Base-by-base conservation (phyloP, 495 filamentous ascomycete species). In the Podospora pseudocomata region DNA sequence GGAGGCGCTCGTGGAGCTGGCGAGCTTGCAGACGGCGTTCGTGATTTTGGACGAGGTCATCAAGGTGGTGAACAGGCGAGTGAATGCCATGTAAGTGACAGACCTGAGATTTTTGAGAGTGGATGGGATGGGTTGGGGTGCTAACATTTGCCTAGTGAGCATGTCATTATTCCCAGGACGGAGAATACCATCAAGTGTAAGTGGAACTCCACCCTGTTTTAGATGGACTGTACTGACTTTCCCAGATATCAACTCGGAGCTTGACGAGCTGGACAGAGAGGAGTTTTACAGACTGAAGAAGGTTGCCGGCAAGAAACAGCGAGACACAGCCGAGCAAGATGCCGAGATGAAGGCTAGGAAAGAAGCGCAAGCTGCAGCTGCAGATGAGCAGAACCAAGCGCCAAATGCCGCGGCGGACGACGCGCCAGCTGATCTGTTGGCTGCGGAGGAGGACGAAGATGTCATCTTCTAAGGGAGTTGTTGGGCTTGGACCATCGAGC, bases 281-380 rank as follows among this genome's bases (percentile, higher is more conserved):
- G 95, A 99, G 74, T 99, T 99, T 80, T 99, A 96, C 79, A 88
- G 95, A 63, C 82, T 99, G 73, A 99, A 98, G 84, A 99, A 99
- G 84, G 94, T 97, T 26, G 92, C 92, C n/a, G 86, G 86, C 74
- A 97, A 97, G 82, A 99, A 99, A 76, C 91, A 96, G 75, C 82
- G 92, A 72, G 94, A 96, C 65, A 88, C 77, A 19, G 91, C 90
- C 3, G 89, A 86, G 11, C 86, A 86, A 63, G 91, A 94, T 70
- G 89, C 89, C 56, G 90, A 93, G 77, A 88, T 91, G 78, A 84
- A 87, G 67, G 79, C 79, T 9, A 86, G 85, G 76, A 86, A 81
- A 65, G 84, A 85, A 72, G 83, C 73, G 1, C n/a, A 58, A n/a
- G 55, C n/a, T 19, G n/a, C 23, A 13, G 15, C 54, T 20, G 28